These are phyloP conservation scores for barley (Hordeum vulgare) DNA, from an alignment of 176 grass and related monocot species.

Conservation along the genomic window DNA sequence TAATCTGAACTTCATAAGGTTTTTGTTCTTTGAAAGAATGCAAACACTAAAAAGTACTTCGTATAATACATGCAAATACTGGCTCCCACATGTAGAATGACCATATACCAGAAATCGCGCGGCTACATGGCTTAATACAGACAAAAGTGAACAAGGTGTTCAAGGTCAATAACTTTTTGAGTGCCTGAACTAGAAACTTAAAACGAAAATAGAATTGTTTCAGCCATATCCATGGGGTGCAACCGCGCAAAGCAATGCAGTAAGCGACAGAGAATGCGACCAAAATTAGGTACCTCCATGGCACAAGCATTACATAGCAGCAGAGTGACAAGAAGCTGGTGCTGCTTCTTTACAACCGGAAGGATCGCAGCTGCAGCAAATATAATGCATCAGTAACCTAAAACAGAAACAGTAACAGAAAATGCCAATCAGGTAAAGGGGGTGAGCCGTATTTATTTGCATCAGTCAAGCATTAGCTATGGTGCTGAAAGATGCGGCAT, in stretches of 20 bases:
- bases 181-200: not conserved
- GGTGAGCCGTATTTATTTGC: not conserved
- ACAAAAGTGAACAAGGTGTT: not conserved
- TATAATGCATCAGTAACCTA: not conserved
- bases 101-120: not conserved
- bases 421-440: not conserved
- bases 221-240: too few species aligned
- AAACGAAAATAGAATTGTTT: not conserved
- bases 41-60: not conserved
- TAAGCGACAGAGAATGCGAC: not conserved
- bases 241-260: not conserved
- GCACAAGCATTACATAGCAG: slow-evolving; percentile 82
- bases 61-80: not conserved
- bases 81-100: not conserved
- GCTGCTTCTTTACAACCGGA: slow-evolving; percentile 97
- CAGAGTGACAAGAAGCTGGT: slow-evolving; percentile 96
- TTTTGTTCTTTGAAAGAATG: not conserved
- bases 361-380: slow-evolving; percentile 71
- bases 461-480: not conserved
- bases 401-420: not conserved
- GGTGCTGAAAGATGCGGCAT: not conserved
- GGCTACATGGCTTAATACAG: not conserved
- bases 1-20: slow-evolving; percentile 3
- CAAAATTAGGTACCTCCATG: slow-evolving; percentile 75
- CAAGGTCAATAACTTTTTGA: too few species aligned